Evolutionary conservation across 768 basidiomycete species (phyloP).

Genomic region (Termitomyces sp.): DNA sequence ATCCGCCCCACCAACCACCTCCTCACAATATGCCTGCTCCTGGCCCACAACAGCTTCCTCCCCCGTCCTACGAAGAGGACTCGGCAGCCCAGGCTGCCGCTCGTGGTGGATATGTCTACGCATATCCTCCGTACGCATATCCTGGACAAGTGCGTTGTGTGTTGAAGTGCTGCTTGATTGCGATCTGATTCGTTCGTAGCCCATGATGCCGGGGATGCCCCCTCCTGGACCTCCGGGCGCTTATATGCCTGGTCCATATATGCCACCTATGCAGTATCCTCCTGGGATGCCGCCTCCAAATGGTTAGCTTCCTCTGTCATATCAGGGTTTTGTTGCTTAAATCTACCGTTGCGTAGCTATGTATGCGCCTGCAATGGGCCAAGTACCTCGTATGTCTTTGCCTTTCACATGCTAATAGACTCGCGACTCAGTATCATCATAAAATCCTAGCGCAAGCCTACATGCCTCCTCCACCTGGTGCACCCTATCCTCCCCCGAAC

Average conservation of each 20-base stretch:
- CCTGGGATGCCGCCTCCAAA: slow-evolving; percentile 77
- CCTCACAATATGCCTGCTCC: slow-evolving; percentile 65
- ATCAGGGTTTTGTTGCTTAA: slow-evolving; percentile 1
- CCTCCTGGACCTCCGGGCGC: slow-evolving; percentile 74
- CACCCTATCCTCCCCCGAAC: slow-evolving; percentile 72
- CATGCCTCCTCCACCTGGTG: slow-evolving; percentile 72
- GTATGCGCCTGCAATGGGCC: slow-evolving; percentile 82
- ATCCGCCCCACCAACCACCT: slow-evolving; percentile 59
- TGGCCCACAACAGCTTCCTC: slow-evolving; percentile 65
- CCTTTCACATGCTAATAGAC: not conserved
- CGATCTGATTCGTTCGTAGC: slow-evolving; percentile 31
- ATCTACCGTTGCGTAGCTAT: slow-evolving; percentile 47
- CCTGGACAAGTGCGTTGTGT: slow-evolving; percentile 60
- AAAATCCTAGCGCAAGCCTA: slow-evolving; percentile 57
- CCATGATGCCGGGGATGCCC: slow-evolving; percentile 83
- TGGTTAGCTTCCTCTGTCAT: slow-evolving; percentile 40
- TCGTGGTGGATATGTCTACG: slow-evolving; percentile 64
- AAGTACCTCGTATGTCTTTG: slow-evolving; percentile 74
- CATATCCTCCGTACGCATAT: slow-evolving; percentile 74
- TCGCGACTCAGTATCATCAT: slow-evolving; percentile 5
- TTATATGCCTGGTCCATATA: slow-evolving; percentile 77
- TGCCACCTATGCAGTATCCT: slow-evolving; percentile 85
- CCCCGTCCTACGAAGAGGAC: slow-evolving; percentile 80
- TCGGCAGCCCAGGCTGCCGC: slow-evolving; percentile 54
- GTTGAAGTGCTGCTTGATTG: not conserved